phyloP scores from a whole-genome alignment of 352 stramenopile genomes.

The Phytophthora tentaculata region DNA sequence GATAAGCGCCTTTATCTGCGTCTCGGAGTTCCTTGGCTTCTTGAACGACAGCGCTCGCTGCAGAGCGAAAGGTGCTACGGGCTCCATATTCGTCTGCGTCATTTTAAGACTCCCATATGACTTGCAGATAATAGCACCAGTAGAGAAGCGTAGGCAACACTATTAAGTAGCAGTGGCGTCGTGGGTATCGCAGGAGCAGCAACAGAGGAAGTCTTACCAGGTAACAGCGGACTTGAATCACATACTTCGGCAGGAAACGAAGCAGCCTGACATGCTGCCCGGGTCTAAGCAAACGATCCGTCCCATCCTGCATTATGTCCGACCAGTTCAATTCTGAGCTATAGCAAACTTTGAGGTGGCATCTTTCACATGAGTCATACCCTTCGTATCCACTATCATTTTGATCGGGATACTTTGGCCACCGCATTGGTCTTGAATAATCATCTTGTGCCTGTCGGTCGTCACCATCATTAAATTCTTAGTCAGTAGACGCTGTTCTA shows the following conservation, averaged over 20 bases:
- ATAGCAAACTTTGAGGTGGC: background rate
- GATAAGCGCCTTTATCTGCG: constrained; percentile 5
- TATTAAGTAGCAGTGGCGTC: constrained; percentile 14
- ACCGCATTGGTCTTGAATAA: background rate
- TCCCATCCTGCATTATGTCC: constrained; percentile 22
- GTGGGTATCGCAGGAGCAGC: background rate
- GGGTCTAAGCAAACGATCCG: constrained; percentile 14
- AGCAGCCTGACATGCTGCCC: constrained; percentile 5
- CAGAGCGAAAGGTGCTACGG: constrained; percentile 17
- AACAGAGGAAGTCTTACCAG: background rate
- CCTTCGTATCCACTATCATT: constrained; percentile 22
- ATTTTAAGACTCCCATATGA: constrained; percentile 12
- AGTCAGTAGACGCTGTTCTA: no score
- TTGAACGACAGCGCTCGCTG: constrained; percentile 5
- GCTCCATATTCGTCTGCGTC: background rate
- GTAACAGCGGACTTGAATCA: constrained; percentile 3
- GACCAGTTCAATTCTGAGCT: constrained; percentile 20
- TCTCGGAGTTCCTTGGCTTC: constrained; percentile 16
- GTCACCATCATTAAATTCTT: no score
- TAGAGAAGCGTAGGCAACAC: constrained; percentile 21
- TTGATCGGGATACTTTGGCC: constrained; percentile 4
- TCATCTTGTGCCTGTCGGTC: background rate
- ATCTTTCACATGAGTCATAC: background rate
- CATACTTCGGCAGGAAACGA: background rate
- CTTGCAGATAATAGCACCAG: constrained; percentile 22